Evolutionary conservation across 139 green algal species (phyloP), one percentile per base, ranked within the genome.

Genomic region (Mychonastes homosphaera): DNA sequence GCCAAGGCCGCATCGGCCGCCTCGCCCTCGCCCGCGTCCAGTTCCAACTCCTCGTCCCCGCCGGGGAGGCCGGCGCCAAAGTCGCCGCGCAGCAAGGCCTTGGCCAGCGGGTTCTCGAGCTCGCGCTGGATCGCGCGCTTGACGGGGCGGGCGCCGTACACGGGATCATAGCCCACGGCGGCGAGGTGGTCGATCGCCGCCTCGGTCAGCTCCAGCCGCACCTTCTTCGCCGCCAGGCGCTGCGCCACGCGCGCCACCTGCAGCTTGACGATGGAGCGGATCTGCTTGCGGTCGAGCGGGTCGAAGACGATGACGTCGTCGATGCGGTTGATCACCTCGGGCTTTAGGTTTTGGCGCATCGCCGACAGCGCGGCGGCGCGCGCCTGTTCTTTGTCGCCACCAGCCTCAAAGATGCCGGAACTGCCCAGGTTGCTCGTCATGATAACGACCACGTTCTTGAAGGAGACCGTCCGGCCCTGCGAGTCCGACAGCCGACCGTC

Each of bases 301-400:
- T 95, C 78, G 67, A 98, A 98, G n/a, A 97, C 85, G 63, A 96
- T 89, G 76, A 95, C 97, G 65, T 98, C 92, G 73, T 98, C 92
- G 34, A 98, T 82, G 53, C 92, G 78, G 78, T 98, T 98, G 53
- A 98, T 77, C 60, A 98, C 98, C 80, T 98, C 92, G n/a, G 92
- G 92, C 24, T 92, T 71, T 84, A 98, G 98, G 65, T 90, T 71
- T 3, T 47, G 62, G 41, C 88, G 85, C n/a, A 95, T 87, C 32
- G 84, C 89, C 38, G 32, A 39, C 53, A 67, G 57, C 24, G 49
- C 57, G 26, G 41, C 50, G 27, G 46, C 2, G 5, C 24, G 21
- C 48, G 35, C 48, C 23, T 62, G 54, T 41, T 63, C 28, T 35
- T 48, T 56, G 24, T 65, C 58, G 18, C 23, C 45, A 15, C 13